Evolutionary conservation across 2,329 filamentous ascomycete species (phyloP).

Genomic region (Aureobasidium vineae): DNA sequence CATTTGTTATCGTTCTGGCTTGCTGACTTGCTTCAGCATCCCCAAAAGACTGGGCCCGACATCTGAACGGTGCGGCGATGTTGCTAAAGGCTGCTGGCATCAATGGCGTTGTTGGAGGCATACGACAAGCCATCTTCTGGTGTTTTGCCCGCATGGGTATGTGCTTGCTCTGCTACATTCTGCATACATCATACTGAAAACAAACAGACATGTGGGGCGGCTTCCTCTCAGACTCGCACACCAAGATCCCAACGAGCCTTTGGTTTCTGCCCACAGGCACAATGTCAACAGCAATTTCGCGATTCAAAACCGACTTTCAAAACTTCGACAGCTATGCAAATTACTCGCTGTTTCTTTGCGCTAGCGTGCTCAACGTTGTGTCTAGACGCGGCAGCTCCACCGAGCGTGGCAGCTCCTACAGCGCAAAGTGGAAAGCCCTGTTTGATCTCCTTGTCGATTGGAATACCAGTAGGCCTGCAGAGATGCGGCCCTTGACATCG

Average conservation of each 20-base stretch:
- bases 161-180: neutral
- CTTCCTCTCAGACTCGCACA: slow-evolving; percentile 54
- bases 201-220: slow-evolving; percentile 45
- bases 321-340: slow-evolving; percentile 59
- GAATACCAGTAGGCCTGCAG: slow-evolving; percentile 37
- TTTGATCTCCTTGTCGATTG: slow-evolving; percentile 39
- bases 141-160: slow-evolving; percentile 60
- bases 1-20: neutral
- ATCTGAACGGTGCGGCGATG: slow-evolving; percentile 57
- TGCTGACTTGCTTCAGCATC: slow-evolving; percentile 33
- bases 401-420: slow-evolving; percentile 30
- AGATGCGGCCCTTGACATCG: slow-evolving; percentile 39
- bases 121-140: slow-evolving; percentile 58
- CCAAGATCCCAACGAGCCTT: slow-evolving; percentile 19
- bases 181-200: neutral
- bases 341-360: slow-evolving; percentile 57
- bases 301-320: slow-evolving; percentile 21
- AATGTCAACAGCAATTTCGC: slow-evolving; percentile 17
- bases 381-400: neutral
- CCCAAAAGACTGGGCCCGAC: slow-evolving; percentile 54
- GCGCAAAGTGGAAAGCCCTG: slow-evolving; percentile 37
- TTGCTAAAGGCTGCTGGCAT: slow-evolving; percentile 54
- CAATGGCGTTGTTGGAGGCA: slow-evolving; percentile 52
- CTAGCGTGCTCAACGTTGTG: slow-evolving; percentile 42
- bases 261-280: slow-evolving; percentile 24